Evolutionary conservation across 768 basidiomycete genomes (phyloP), one percentile per base, ranked within the genome.

Genomic region (Lactarius tabidus): DNA sequence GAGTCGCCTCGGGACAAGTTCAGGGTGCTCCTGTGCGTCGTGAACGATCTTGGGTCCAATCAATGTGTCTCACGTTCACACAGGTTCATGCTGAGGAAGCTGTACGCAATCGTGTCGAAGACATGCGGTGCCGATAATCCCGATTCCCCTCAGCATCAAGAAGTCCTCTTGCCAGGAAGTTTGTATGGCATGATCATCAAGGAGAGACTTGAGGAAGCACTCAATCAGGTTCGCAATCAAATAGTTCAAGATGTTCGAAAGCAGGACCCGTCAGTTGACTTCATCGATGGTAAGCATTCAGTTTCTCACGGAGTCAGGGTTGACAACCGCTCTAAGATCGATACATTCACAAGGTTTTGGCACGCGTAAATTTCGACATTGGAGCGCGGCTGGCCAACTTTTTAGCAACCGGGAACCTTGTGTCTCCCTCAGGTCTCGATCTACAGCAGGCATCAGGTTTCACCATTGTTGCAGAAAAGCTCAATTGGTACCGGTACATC

Each of bases 401-500:
- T 81, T 84, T 99, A 52, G 97, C 97, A 18, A 98, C 97, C 5
- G 97, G 97, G 31, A 98, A 98, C 73, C 81, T 99, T 29, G 83
- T 95, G 59, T 96, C 97, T 10, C 94, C 93, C 0, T 89, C 93
- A 1, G 97, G 97, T 66, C 86, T 99, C 61, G 97, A 98, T 77
- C 79, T 99, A 18, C 96, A 98, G 75, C 97, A 99, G 76, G 89
- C 95, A 0, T 90, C 95, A 20, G 97, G 97, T n/a, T 98, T 96
- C 77, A 98, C 97, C 1, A 97, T 99, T 70, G 91, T 98, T 38
- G 97, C 95, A 6, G 97, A 99, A 79, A 98, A 98, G 77, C 82
- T 99, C 66, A 99, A 99, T 76, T 99, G 97, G 87, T 89, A 91
- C 70, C 93, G 97, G 41, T 99, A 98, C 76, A 94, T 99, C 76